Conservation (phyloP, 768 basidiomycete genomes). For the Infundibulicybe gibba region DNA sequence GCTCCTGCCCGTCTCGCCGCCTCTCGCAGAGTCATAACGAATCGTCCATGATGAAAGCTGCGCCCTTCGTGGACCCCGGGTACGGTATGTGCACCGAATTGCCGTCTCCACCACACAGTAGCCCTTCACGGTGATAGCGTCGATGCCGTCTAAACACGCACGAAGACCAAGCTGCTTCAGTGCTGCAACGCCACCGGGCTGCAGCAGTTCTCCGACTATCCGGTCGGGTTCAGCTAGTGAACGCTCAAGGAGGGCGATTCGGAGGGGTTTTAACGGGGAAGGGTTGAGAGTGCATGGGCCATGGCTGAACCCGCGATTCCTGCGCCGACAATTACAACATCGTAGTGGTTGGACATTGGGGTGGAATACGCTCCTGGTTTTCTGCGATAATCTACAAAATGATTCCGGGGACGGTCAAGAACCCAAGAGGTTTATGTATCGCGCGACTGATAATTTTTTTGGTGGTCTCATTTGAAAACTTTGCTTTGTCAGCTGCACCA, state of each 20-base stretch:
- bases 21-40: constrained; percentile 75
- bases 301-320: constrained; percentile 88
- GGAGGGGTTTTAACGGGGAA: constrained; percentile 55
- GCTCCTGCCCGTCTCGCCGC: constrained; percentile 66
- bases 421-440: too few species aligned
- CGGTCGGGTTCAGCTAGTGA: constrained; percentile 92
- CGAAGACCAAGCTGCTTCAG: constrained; percentile 77
- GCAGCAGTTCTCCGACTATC: constrained; percentile 95
- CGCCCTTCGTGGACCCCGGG: constrained; percentile 70
- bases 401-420: too few species aligned
- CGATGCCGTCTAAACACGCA: constrained; percentile 79
- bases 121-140: constrained; percentile 76
- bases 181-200: constrained; percentile 85
- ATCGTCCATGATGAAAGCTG: constrained; percentile 91
- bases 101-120: constrained; percentile 76
- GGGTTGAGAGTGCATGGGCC: constrained; percentile 75
- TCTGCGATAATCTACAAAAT: too few species aligned
- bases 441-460: too few species aligned
- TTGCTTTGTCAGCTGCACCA: too few species aligned
- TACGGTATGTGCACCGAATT: constrained; percentile 87
- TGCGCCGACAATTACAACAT: constrained; percentile 87
- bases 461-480: too few species aligned
- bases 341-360: constrained; percentile 38
- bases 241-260: constrained; percentile 85
- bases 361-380: too few species aligned